A percentile compares a stretch with the other conserved stretches of the same genome.
phyloP scores from a whole-genome alignment of 2,329 filamentous ascomycete genomes.

The Graphiopsis chlorocephala region DNA sequence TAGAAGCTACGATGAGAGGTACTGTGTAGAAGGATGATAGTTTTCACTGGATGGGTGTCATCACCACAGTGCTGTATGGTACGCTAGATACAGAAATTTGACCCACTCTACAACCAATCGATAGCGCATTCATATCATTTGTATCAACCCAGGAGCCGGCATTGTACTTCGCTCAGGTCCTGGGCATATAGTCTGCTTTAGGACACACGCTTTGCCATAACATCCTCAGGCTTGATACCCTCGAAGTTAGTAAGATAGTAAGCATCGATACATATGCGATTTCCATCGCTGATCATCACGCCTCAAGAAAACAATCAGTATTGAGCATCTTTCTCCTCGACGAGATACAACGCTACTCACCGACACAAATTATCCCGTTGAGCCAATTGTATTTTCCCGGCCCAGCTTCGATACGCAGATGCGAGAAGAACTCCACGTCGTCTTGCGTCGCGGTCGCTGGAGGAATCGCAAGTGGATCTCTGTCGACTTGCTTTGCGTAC shows the following conservation, averaged over 20 bases:
- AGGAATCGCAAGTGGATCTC: background rate
- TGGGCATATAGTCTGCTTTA: background rate
- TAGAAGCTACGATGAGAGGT: too few relatives aligned
- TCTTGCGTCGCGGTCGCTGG: background rate
- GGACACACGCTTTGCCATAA: background rate
- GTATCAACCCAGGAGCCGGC: background rate
- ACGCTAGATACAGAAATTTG: too few relatives aligned
- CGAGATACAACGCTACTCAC: background rate
- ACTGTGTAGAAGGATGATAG: too few relatives aligned
- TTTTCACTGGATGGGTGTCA: too few relatives aligned
- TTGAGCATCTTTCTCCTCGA: background rate
- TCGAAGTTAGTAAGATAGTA: background rate
- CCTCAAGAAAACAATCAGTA: background rate
- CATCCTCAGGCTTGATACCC: background rate
- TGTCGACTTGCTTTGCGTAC: background rate
- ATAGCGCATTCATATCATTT: background rate
- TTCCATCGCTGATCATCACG: background rate
- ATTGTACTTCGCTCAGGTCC: background rate
- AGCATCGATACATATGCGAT: background rate
- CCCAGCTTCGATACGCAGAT: background rate
- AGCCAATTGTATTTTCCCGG: background rate
- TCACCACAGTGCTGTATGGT: too few relatives aligned
- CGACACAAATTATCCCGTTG: background rate
- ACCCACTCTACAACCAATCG: too few relatives aligned
- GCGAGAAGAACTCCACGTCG: background rate